phyloP scores from a whole-genome alignment of 1,284 basidiomycete species.

The Sanghuangporus sanghuang region DNA sequence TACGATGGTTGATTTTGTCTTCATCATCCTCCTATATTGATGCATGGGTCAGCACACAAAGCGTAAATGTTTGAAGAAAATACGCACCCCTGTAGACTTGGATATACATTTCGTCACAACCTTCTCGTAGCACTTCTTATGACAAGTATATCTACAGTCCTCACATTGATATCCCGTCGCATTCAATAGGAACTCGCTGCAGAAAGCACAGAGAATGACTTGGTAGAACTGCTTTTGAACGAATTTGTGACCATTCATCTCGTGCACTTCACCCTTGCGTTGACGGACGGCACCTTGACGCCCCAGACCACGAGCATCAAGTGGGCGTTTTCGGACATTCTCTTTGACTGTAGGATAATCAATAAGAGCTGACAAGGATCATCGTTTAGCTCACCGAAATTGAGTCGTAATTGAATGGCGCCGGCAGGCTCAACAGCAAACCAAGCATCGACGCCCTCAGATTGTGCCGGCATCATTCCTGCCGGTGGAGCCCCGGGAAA shows the following conservation, averaged over 20 bases:
- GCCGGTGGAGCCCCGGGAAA: constrained; percentile 17
- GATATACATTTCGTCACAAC: constrained; percentile 99
- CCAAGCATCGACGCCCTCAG: constrained; percentile 93
- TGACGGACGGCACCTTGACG: constrained; percentile 98
- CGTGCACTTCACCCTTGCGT: constrained; percentile 96
- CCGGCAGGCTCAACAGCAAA: constrained; percentile 98
- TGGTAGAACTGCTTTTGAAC: constrained; percentile 98
- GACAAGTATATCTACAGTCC: constrained; percentile 98
- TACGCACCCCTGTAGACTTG: constrained; percentile 86
- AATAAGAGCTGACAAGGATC: constrained; percentile 17
- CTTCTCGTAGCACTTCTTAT: constrained; percentile 99
- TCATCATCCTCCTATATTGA: constrained; percentile 83
- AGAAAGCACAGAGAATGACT: constrained; percentile 97
- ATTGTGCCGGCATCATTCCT: constrained; percentile 22
- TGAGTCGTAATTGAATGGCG: constrained; percentile 78
- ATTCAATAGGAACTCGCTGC: constrained; percentile 96
- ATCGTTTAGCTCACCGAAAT: constrained; percentile 69
- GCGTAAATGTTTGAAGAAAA: constrained; percentile 1
- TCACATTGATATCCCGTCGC: constrained; percentile 98
- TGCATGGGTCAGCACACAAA: neutral
- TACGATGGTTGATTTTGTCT: constrained; percentile 99
- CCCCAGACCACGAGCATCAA: constrained; percentile 90
- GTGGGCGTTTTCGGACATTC: constrained; percentile 89
- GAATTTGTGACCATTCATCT: constrained; percentile 99
- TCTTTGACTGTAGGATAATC: constrained; percentile 73